Percentiles rank a stretch among this genome's conserved stretches.
Evolutionary conservation across 2,329 filamentous ascomycete genomes (phyloP).

Genomic region (Ophiostoma ips): DNA sequence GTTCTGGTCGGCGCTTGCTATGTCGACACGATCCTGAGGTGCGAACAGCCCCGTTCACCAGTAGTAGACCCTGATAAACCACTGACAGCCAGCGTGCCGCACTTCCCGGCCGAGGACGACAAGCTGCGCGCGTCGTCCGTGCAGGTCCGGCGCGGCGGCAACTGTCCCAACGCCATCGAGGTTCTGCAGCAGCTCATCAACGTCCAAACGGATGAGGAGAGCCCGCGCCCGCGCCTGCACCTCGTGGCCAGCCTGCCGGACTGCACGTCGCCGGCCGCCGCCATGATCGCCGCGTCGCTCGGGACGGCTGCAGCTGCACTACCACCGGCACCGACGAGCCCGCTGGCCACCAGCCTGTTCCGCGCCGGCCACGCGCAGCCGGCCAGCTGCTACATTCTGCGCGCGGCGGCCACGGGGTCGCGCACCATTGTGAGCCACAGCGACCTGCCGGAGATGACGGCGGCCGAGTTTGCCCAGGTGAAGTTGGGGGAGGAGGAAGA

Average conservation of each 20-base stretch:
- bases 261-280: constrained; percentile 33
- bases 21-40: constrained; percentile 56
- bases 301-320: neutral
- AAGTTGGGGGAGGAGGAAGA: too few species aligned
- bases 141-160: constrained; percentile 52
- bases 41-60: constrained; percentile 7
- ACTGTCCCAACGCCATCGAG: constrained; percentile 57
- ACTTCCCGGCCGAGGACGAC: constrained; percentile 56
- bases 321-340: constrained; percentile 5
- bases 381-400: constrained; percentile 57
- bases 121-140: constrained; percentile 53
- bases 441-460: constrained; percentile 52
- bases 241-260: constrained; percentile 41
- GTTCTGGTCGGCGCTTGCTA: constrained; percentile 55
- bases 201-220: neutral
- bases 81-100: constrained; percentile 36
- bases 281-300: constrained; percentile 29
- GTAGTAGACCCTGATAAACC: too few species aligned
- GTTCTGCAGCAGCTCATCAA: constrained; percentile 50
- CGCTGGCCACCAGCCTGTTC: constrained; percentile 38
- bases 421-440: constrained; percentile 61
- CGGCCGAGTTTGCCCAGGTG: constrained; percentile 39
- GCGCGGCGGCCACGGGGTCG: constrained; percentile 42
- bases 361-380: constrained; percentile 39
- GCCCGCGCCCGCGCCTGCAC: constrained; percentile 26